Evolutionary conservation across 371 early-diverging fungal species (phyloP).

Genomic region (Zychaea mexicana): DNA sequence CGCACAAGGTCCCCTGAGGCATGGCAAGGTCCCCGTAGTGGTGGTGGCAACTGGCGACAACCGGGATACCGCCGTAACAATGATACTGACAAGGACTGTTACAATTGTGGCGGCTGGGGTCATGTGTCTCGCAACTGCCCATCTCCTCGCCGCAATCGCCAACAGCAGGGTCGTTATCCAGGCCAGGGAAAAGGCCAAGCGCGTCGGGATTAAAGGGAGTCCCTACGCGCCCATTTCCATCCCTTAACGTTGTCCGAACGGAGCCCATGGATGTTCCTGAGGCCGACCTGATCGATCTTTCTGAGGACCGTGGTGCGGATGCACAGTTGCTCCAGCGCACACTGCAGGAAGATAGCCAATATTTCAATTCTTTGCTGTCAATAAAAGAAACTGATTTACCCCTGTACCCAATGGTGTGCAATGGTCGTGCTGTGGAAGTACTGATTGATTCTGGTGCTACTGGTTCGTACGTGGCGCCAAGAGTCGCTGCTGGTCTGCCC

Average conservation of each 20-base stretch:
- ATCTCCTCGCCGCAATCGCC: not conserved
- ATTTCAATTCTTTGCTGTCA: not conserved
- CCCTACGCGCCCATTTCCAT: not conserved
- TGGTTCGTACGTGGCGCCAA: no score
- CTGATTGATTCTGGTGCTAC: no score
- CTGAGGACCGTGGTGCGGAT: not conserved
- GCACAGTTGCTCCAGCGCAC: not conserved
- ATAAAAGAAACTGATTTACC: slow-evolving; percentile 6
- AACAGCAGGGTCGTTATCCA: not conserved
- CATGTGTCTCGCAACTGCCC: not conserved
- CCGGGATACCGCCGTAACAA: no score
- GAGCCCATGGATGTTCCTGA: not conserved
- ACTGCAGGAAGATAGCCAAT: not conserved
- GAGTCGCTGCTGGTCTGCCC: no score
- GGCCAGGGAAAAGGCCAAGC: no score
- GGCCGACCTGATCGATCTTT: not conserved
- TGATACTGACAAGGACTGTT: no score
- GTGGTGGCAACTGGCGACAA: no score
- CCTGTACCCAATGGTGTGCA: not conserved
- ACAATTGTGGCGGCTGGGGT: no score
- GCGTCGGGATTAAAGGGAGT: no score
- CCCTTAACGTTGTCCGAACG: not conserved
- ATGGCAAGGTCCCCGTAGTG: no score
- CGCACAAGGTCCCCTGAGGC: no score
- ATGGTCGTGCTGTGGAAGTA: not conserved